These are phyloP conservation scores for Salix udensis DNA, from an alignment of 345 rosid species.

Conservation along the genomic window DNA sequence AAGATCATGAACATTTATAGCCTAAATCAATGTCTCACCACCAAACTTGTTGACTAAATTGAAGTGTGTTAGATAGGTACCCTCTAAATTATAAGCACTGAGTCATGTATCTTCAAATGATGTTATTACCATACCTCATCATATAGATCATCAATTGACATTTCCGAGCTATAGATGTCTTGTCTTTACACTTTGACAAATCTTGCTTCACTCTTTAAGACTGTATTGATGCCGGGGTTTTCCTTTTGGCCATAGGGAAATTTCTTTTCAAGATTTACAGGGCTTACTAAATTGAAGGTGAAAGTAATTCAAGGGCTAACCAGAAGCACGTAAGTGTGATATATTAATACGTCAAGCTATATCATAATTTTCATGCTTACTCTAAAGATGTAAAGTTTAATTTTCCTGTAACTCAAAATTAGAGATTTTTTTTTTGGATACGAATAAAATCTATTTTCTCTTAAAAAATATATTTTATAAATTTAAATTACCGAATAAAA, in stretches of 20 bases:
- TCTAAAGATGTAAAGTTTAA: too few species aligned
- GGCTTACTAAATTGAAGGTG: neutral
- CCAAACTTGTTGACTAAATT: slow-evolving; percentile 8
- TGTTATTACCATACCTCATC: neutral
- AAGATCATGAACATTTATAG: neutral
- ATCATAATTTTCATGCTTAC: too few species aligned
- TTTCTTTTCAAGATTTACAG: too few species aligned
- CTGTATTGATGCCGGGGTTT: too few species aligned
- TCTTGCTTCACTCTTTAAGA: too few species aligned
- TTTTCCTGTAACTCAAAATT: neutral
- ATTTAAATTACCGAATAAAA: too few species aligned
- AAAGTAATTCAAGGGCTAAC: neutral
- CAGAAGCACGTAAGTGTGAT: neutral
- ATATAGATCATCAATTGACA: neutral
- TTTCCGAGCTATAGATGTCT: neutral
- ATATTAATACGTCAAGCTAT: too few species aligned
- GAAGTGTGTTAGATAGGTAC: slow-evolving; percentile 1
- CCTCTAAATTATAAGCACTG: neutral
- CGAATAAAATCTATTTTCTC: fast-evolving
- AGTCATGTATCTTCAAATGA: slow-evolving; percentile 6
- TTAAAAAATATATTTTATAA: too few species aligned
- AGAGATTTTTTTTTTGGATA: too few species aligned
- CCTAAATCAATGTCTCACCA: neutral
- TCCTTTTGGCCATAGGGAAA: too few species aligned
- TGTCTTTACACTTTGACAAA: neutral